These are phyloP conservation scores for Rhytidiadelphus loreus DNA, from an alignment of 225 moss, liverwort and hornwort genomes.

Conservation along the genomic window DNA sequence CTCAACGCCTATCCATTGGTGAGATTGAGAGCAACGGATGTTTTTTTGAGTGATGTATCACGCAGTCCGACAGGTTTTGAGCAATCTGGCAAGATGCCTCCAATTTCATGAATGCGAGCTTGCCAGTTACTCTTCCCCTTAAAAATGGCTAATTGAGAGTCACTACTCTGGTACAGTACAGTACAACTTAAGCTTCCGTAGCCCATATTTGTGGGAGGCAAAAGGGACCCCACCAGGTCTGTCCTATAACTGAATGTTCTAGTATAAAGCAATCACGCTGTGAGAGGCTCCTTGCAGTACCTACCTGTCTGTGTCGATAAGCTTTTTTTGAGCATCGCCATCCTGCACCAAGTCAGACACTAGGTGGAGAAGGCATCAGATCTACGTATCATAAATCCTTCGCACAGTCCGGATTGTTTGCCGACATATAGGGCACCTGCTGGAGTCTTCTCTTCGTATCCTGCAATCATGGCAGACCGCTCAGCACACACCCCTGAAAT, in stretches of 20 bases:
- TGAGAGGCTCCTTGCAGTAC: not conserved
- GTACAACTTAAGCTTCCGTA: not conserved
- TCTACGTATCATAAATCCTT: conserved; percentile 50
- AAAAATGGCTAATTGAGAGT: not conserved
- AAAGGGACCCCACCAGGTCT: not conserved
- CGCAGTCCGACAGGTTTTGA: not conserved
- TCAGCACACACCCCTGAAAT: not conserved
- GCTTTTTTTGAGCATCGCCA: not conserved
- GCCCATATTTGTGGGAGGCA: not conserved
- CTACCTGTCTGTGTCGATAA: not conserved
- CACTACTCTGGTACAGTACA: not conserved
- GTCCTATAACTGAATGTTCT: not conserved
- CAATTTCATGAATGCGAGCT: not conserved
- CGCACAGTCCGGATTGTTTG: conserved; percentile 51
- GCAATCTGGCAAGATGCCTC: not conserved
- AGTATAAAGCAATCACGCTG: not conserved
- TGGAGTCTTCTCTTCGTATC: conserved; percentile 39
- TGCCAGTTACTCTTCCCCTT: too few species aligned
- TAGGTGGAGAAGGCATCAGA: not conserved
- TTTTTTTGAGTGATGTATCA: too few species aligned
- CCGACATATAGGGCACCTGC: conserved; percentile 81
- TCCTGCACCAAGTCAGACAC: not conserved
- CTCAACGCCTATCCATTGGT: too few species aligned
- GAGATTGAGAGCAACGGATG: not conserved
- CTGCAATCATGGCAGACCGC: conserved; percentile 21